Base-by-base conservation (phyloP, 2,329 filamentous ascomycete species). In the Hymenoscyphus linearis region DNA sequence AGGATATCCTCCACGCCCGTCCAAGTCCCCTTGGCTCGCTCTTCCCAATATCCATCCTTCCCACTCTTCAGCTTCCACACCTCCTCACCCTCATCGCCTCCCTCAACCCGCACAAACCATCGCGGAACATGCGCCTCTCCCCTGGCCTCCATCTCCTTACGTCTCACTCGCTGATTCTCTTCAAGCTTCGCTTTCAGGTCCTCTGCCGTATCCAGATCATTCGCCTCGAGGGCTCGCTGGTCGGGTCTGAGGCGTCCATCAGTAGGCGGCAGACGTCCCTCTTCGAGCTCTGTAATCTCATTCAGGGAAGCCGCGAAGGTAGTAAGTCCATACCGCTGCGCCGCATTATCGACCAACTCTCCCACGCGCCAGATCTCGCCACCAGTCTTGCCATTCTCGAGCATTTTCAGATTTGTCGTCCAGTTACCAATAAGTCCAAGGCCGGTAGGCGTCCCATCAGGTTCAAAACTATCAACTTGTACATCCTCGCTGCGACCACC, bases 21-120 rank as follows among this genome's bases (percentile, higher is more conserved):
- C 91, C 90, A 96, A 60, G 79, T 79, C 1, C 87, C 87, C 65
- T 78, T 83, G 2, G 80, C 82, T 63, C 93, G 83, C 76, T 91
- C 88, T 72, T 96, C 93, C 95, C 95, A 99, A 76, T 99, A 99
- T 9, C 91, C 87, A 18, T 96, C 91, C 75, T 88, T 92, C 22
- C 92, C 91, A 2, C 80, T 79, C 77, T 87, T 95, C 65, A 96
- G 75, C 69, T 85, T 83, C 90, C 90, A 90, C 12, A 88, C 80
- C 71, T 89, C 86, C 71, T 89, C 87, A 3, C 82, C 78, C 26
- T 82, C 80, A n/a, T 81, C 79, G 52, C 80, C 79, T 55, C 76
- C 77, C 13, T 78, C 78, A 9, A 89, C 85, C 75, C 83, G 87
- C 58, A 86, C 83, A 73, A 99, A 99, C 92, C 93, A 99, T 67